Evolutionary conservation across 495 filamentous ascomycete genomes (phyloP), one percentile per base, ranked within the genome.

Genomic region (Hypoxylon perforatum): DNA sequence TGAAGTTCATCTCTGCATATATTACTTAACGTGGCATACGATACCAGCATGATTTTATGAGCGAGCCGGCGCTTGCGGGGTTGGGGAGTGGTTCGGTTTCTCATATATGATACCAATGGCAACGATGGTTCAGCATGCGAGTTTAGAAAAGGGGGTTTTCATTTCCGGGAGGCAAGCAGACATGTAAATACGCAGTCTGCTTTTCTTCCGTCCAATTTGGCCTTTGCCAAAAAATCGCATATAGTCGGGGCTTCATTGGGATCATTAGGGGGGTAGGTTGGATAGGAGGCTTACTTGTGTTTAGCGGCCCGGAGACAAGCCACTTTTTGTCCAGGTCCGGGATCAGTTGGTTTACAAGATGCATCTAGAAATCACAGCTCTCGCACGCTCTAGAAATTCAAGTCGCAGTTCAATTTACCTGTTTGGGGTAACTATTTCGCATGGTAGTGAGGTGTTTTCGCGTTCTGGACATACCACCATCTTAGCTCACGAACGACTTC

Each of bases 71-170:
- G 55, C 22, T 49, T 48, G 47, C 41, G 54, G 61, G 55, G 44
- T 3, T n/a, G n/a, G 57, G 57, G 56, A 28, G 35, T 23, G 51
- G 62, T 19, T 48, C 28, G 48, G 22, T 52, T 54, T n/a, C n/a
- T n/a, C 41, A 59, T 30, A 38, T 65, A 59, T 65, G 62, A 65
- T 65, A 65, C 55, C 48, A 48, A 21, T 35, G 35, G 33, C 15
- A 5, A 49, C 56, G 56, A 23, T 17, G 50, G 36, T 65, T 57
- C 54, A 28, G 30, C 8, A 19, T 39, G 41, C 48, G 39, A 36
- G 15, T 51, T 59, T 58, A 53, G 18, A 65, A 44, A 23, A 46
- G 46, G 47, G 46, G 23, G 23, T 21, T 57, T 14, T 17, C 21
- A 22, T 46, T 49, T 35, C 18, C 23, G 49, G 35, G 25, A 3